Base-by-base conservation (phyloP, 805 yeast genomes). In the Ogataea zsoltii region DNA sequence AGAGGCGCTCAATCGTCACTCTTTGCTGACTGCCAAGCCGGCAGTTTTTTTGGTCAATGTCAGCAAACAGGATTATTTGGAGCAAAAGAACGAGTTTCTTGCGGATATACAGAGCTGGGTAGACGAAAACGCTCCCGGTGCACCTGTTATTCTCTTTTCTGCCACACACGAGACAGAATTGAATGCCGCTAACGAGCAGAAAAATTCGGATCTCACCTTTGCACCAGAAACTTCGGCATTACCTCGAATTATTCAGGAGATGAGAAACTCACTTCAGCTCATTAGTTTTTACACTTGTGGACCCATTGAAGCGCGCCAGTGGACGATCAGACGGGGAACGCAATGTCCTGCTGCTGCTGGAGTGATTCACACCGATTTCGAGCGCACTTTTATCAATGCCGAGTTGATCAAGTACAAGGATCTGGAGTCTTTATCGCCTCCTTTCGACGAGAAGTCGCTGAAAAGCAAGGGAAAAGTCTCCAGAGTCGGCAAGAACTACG, bases 301-400 rank as follows among this genome's bases (percentile, higher is more conserved):
- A 57, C 86, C 96, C 33, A 88, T 88, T 51, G 99, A 94, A 73
- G 96, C 91, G 41, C 85, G 97, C 68, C 97, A 95, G 70, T 94
- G 99, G 99, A 94, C 99, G 29, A 82, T 94, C 53, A 82, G 98
- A 71, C 74, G 76, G 57, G 95, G 95, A 58, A 86, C 92, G 38
- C 84, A 88, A 58, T 97, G 97, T 43, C 99, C 99, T n/a, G 90
- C 87, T 63, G 98, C 99, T 36, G 99, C 99, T 17, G 98, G 97
- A 66, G 96, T 94, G 36, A 92, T 92, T 60, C 99, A 94, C 69
- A 87, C 91, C 32, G 99, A 92, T 71, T 80, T 92, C 66, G 91
- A 88, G 79, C 88, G 85, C 68, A 92, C 98, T 17, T 94, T 94
- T 67, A 90, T 94, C 61, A 82, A 89, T 59, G 99, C 98, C 36